These are phyloP conservation scores for Withania somnifera DNA, from an alignment of 305 asterid species.

Conservation along the genomic window DNA sequence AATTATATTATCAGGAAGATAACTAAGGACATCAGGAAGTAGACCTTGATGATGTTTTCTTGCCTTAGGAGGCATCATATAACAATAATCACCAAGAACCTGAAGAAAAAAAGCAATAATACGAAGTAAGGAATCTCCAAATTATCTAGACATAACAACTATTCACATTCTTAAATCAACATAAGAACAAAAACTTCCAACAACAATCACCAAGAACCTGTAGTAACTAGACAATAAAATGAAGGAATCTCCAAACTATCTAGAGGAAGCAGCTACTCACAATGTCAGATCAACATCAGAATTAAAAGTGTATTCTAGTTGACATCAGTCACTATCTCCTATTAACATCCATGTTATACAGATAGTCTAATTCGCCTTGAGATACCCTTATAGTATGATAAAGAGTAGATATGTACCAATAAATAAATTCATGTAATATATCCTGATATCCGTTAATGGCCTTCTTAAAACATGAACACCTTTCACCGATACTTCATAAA, in stretches of 20 bases:
- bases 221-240: not conserved
- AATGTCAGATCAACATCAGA: too few relatives aligned
- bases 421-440: not conserved
- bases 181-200: not conserved
- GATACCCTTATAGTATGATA: not conserved
- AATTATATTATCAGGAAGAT: too few relatives aligned
- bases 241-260: not conserved
- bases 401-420: not conserved
- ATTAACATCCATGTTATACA: too few relatives aligned
- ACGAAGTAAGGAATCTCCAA: not conserved
- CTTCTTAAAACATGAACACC: not conserved
- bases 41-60: too few relatives aligned
- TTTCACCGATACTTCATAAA: not conserved
- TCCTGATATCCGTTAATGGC: not conserved
- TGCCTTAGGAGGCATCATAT: too few relatives aligned
- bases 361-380: too few relatives aligned
- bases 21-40: too few relatives aligned
- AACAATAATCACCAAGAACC: too few relatives aligned
- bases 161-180: not conserved
- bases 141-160: not conserved
- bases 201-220: not conserved
- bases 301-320: too few relatives aligned
- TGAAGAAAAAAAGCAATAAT: not conserved
- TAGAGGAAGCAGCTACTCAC: too few relatives aligned
- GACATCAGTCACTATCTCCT: too few relatives aligned